Conservation (phyloP, 345 rosid species). For the Carallia pectinifolia region DNA sequence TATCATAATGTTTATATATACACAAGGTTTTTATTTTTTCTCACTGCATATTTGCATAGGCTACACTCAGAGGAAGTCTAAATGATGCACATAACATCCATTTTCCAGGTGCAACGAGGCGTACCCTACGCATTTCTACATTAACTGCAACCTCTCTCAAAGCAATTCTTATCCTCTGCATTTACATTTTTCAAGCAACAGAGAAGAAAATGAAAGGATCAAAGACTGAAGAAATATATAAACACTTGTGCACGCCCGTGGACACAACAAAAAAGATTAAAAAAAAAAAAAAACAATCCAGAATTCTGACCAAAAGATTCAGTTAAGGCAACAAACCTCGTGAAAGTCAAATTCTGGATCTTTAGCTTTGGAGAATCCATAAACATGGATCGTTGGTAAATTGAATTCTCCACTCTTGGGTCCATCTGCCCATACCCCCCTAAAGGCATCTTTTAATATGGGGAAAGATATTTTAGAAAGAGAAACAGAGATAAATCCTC, state of each 20-base stretch:
- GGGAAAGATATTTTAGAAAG: conserved; percentile 2
- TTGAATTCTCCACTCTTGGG: conserved; percentile 36
- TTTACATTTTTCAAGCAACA: neutral
- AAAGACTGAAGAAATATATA: neutral
- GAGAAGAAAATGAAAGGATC: neutral
- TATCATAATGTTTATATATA: no score
- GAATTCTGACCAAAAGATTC: no score
- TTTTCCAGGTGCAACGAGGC: conserved; percentile 87
- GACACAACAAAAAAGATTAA: no score
- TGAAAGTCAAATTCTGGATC: conserved; percentile 95
- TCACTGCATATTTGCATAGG: conserved; percentile 37
- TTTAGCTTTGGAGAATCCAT: conserved; percentile 88
- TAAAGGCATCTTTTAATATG: conserved; percentile 60
- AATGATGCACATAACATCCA: conserved; percentile 91
- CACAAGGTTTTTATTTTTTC: neutral
- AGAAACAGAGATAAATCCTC: neutral
- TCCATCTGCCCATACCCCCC: conserved; percentile 56
- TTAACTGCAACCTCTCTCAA: conserved; percentile 68
- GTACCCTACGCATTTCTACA: conserved; percentile 70
- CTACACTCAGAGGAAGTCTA: conserved; percentile 69
- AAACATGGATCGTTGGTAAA: conserved; percentile 75
- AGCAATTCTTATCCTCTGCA: conserved; percentile 78
- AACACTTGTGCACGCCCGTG: no score
- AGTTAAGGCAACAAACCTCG: conserved; percentile 43
- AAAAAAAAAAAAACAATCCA: no score